These are phyloP conservation scores for Podospora tetraspora DNA, from an alignment of 495 filamentous ascomycete genomes.

Conservation along the genomic window DNA sequence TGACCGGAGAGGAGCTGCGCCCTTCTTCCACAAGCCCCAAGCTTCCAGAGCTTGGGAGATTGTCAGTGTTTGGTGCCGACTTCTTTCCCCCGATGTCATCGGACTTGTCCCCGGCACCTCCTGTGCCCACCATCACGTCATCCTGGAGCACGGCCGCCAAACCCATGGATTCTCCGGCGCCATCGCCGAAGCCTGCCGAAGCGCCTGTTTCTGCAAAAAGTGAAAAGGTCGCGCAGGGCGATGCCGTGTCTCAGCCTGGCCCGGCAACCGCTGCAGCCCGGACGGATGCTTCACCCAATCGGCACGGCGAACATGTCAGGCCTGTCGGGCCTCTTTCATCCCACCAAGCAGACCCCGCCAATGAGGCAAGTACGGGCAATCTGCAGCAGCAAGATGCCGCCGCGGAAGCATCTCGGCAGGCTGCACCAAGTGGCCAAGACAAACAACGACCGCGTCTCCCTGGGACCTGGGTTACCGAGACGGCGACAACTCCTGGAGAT, in stretches of 20 bases:
- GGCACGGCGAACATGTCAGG: slow-evolving; percentile 1
- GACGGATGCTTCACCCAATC: slow-evolving; percentile 8
- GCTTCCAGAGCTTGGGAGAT: slow-evolving; percentile 59
- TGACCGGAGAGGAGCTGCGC: slow-evolving; percentile 32
- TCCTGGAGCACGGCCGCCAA: background rate
- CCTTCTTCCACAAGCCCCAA: slow-evolving; percentile 45
- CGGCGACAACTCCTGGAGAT: slow-evolving; percentile 34
- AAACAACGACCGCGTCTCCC: slow-evolving; percentile 56
- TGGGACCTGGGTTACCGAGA: slow-evolving; percentile 61
- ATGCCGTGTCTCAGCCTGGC: slow-evolving; percentile 9
- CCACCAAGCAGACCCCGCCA: slow-evolving; percentile 4
- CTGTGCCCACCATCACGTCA: background rate
- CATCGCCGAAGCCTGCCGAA: background rate
- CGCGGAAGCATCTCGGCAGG: slow-evolving; percentile 17
- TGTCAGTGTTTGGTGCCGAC: slow-evolving; percentile 59
- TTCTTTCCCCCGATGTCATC: slow-evolving; percentile 32
- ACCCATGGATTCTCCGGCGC: background rate
- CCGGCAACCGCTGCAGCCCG: background rate
- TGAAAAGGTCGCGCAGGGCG: slow-evolving; percentile 3
- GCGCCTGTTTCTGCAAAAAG: background rate
- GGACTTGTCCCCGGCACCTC: slow-evolving; percentile 7
- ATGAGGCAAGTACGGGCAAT: slow-evolving; percentile 5
- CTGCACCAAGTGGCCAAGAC: slow-evolving; percentile 19
- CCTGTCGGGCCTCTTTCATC: slow-evolving; percentile 9
- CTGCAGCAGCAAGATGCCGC: slow-evolving; percentile 14